These are phyloP conservation scores for Aspergillus hortae DNA, from an alignment of 2,329 filamentous ascomycete species.

Conservation along the genomic window DNA sequence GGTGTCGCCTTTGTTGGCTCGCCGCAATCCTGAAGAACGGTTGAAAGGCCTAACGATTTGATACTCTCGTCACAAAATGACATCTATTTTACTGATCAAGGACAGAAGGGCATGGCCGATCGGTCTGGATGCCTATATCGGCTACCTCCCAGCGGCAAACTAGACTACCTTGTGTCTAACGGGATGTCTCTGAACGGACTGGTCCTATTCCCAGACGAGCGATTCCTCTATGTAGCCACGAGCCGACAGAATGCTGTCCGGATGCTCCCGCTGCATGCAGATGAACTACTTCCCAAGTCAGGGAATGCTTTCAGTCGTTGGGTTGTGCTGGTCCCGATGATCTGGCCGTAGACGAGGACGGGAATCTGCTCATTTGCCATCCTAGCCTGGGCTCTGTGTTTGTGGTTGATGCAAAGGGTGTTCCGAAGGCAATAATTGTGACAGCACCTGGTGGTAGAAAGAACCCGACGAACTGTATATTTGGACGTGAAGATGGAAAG, in stretches of 20 bases:
- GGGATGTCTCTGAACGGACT: conserved; percentile 41
- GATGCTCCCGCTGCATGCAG: conserved; percentile 37
- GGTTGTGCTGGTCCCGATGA: conserved; percentile 41
- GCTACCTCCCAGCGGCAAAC: conserved; percentile 29
- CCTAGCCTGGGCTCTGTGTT: conserved; percentile 36
- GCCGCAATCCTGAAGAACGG: conserved; percentile 34
- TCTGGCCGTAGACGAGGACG: conserved; percentile 39
- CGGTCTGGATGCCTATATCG: conserved; percentile 41
- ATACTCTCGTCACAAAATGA: conserved; percentile 36
- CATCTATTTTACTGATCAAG: conserved; percentile 46
- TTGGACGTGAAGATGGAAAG: conserved; percentile 35
- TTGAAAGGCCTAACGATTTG: conserved; percentile 45
- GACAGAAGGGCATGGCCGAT: conserved; percentile 44
- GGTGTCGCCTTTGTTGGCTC: conserved; percentile 30
- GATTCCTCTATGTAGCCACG: conserved; percentile 38
- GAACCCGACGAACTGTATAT: conserved; percentile 43
- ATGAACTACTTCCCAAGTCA: conserved; percentile 38
- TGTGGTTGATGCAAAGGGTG: conserved; percentile 35
- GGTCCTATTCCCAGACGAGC: conserved; percentile 37
- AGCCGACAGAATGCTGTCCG: conserved; percentile 40
- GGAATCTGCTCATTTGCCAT: conserved; percentile 35
- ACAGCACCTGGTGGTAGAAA: conserved; percentile 27
- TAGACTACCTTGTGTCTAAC: conserved; percentile 38
- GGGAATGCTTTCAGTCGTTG: conserved; percentile 42
- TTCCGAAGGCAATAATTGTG: conserved; percentile 37